These are phyloP conservation scores for Paecilomyces formosus DNA, from an alignment of 2,329 filamentous ascomycete species.

Conservation along the genomic window DNA sequence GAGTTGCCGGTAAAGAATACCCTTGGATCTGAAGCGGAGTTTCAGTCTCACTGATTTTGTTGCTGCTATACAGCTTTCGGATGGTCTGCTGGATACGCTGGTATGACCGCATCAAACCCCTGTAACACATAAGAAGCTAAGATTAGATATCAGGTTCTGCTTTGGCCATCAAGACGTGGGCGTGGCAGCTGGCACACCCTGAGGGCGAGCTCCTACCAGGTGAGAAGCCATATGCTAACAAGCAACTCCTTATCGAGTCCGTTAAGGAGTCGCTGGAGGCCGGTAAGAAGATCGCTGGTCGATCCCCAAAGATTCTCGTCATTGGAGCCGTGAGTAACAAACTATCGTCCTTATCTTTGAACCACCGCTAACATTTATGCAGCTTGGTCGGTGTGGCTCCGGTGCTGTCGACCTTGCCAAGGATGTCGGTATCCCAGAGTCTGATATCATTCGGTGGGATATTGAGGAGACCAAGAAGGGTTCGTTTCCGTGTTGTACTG, in stretches of 20 bases:
- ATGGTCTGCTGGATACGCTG: conserved; percentile 68
- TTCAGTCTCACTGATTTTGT: conserved; percentile 1
- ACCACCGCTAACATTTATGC: conserved; percentile 6
- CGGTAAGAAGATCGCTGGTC: conserved; percentile 60
- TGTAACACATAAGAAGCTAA: conserved; percentile 3
- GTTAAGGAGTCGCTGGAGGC: conserved; percentile 64
- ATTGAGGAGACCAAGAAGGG: conserved; percentile 69
- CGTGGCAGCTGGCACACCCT: conserved; percentile 69
- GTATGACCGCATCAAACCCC: conserved; percentile 12
- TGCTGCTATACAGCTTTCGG: conserved; percentile 31
- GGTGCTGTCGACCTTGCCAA: conserved; percentile 76
- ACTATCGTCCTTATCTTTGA: neutral
- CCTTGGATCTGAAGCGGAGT: neutral
- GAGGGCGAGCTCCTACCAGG: conserved; percentile 58
- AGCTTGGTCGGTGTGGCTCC: conserved; percentile 61
- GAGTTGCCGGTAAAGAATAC: conserved; percentile 28
- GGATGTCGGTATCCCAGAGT: conserved; percentile 62
- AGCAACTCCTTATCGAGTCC: conserved; percentile 63
- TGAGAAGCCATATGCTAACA: conserved; percentile 55
- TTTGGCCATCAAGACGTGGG: conserved; percentile 72
- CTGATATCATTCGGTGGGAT: conserved; percentile 68
- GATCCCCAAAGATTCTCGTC: conserved; percentile 66
- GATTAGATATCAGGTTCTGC: conserved; percentile 47
- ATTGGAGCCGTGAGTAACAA: conserved; percentile 59
- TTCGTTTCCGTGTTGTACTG: conserved; percentile 4